Percentiles rank a stretch among this genome's conserved stretches.
Conservation (phyloP, 306 rosid genomes). For the Geum urbanum region DNA sequence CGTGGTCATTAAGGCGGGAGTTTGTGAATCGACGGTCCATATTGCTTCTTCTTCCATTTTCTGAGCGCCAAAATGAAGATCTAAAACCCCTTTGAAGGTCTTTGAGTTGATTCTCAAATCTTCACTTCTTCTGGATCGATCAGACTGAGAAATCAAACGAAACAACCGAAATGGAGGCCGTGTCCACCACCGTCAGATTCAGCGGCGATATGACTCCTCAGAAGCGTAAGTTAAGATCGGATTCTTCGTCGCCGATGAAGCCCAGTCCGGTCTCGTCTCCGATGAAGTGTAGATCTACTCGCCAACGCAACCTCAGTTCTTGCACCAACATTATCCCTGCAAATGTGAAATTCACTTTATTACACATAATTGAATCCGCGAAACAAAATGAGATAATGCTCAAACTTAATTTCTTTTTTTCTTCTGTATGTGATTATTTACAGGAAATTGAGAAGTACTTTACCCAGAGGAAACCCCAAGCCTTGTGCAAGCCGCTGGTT, state of each 20-base stretch:
- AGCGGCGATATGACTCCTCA: constrained; percentile 30
- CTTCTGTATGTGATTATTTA: neutral
- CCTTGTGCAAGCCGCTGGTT: constrained; percentile 18
- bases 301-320: constrained; percentile 26
- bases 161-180: too few relatives aligned
- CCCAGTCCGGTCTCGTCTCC: constrained; percentile 31
- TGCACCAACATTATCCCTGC: constrained; percentile 17
- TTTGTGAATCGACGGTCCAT: too few relatives aligned
- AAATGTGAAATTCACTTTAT: constrained; percentile 25
- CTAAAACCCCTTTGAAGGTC: too few relatives aligned
- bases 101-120: too few relatives aligned
- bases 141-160: too few relatives aligned
- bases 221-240: constrained; percentile 44
- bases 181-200: neutral
- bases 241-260: constrained; percentile 21
- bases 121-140: too few relatives aligned
- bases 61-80: too few relatives aligned
- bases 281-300: constrained; percentile 43
- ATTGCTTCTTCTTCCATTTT: too few relatives aligned
- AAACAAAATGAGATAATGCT: neutral
- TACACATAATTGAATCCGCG: too few relatives aligned
- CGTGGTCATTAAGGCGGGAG: too few relatives aligned
- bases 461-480: constrained; percentile 21
- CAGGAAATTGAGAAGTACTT: constrained; percentile 35
- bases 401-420: neutral